These are phyloP conservation scores for Phoma sp. DNA, from an alignment of 2,329 filamentous ascomycete genomes.

Conservation along the genomic window DNA sequence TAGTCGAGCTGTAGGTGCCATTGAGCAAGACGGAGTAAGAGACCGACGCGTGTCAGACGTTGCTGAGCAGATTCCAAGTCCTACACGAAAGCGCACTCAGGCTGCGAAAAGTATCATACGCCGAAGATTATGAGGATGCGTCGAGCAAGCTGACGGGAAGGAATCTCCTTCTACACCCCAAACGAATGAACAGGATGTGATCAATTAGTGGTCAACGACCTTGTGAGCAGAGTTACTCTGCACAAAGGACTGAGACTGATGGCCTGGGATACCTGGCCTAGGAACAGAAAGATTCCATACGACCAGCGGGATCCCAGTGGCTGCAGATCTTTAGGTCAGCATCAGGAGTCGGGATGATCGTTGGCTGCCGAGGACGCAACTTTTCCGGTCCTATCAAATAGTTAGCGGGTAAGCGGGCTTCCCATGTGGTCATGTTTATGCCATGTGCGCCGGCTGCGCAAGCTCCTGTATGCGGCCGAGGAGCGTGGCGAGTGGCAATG, in stretches of 20 bases:
- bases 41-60: neutral
- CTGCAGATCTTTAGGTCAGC: conserved; percentile 4
- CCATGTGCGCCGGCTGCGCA: conserved; percentile 13
- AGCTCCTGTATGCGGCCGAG: conserved; percentile 5
- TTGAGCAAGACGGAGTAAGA: neutral
- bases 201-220: neutral
- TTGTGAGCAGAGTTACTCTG: neutral
- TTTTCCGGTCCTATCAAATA: neutral
- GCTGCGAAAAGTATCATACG: neutral
- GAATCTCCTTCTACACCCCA: neutral
- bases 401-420: neutral
- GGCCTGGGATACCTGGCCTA: neutral
- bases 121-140: neutral
- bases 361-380: neutral
- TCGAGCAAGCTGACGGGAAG: neutral
- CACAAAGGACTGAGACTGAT: neutral
- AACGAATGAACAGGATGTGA: neutral
- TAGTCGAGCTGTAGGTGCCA: neutral
- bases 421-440: conserved; percentile 1
- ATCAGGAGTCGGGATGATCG: neutral
- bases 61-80: neutral
- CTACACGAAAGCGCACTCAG: neutral
- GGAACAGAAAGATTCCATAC: neutral
- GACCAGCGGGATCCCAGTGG: neutral
- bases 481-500: conserved; percentile 7